Conservation (phyloP, 78 protist species). For the Chrysochromulina parva region DNA sequence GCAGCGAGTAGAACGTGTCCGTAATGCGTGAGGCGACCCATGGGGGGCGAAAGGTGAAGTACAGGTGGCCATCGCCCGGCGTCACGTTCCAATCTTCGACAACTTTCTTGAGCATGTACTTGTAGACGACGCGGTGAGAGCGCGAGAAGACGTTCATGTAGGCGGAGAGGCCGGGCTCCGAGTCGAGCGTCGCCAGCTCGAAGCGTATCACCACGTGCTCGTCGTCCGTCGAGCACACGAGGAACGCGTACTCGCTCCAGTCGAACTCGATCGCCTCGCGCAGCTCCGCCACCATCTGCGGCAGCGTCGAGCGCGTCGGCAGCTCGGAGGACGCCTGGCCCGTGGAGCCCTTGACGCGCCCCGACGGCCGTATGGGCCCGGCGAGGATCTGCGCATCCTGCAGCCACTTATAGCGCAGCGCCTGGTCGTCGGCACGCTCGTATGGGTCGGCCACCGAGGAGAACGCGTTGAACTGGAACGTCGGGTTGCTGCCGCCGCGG, state of each 20-base stretch:
- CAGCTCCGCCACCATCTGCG: neutral
- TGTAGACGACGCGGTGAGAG: neutral
- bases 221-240: constrained; percentile 18
- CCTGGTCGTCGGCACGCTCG: constrained; percentile 2
- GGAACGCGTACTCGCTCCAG: neutral
- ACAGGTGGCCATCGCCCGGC: neutral
- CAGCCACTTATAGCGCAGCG: neutral
- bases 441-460: neutral
- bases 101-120: neutral
- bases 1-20: constrained; percentile 16
- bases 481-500: no score
- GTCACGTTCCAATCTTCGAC: constrained; percentile 33
- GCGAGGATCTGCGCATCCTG: neutral
- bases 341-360: neutral
- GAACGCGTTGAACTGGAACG: neutral
- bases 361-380: neutral
- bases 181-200: neutral
- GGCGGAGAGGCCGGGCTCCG: constrained; percentile 2
- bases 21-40: neutral
- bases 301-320: neutral
- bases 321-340: neutral
- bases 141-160: neutral
- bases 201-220: constrained; percentile 16
- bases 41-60: constrained; percentile 9
- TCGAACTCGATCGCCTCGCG: neutral